phyloP scores from a whole-genome alignment of 495 filamentous ascomycete species.

The Penicillium chermesinum region DNA sequence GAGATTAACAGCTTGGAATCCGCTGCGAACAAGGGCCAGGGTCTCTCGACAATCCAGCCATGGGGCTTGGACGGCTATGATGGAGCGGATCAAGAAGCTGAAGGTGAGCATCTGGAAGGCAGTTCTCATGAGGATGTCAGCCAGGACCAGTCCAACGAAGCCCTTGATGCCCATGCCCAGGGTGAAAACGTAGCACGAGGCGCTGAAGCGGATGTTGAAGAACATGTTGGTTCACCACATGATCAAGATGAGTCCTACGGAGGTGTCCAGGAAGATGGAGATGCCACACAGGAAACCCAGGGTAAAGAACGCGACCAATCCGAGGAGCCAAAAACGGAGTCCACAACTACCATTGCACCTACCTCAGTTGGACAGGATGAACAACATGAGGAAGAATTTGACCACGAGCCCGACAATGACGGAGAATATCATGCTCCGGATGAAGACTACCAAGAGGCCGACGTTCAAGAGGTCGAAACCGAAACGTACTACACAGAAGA shows the following conservation, averaged over 20 bases:
- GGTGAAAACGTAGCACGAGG: no score
- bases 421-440: slow-evolving; percentile 9
- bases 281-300: background rate
- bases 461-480: slow-evolving; percentile 6
- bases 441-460: slow-evolving; percentile 7
- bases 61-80: slow-evolving; percentile 39
- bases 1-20: slow-evolving; percentile 47
- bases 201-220: no score
- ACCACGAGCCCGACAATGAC: slow-evolving; percentile 1
- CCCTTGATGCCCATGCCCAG: no score
- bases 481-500: background rate
- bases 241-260: no score
- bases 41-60: slow-evolving; percentile 47
- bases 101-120: background rate
- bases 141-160: slow-evolving; percentile 1
- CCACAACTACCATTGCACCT: slow-evolving; percentile 26
- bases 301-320: slow-evolving; percentile 21
- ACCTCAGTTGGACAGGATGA: slow-evolving; percentile 13
- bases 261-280: no score
- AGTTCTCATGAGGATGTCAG: background rate
- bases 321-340: slow-evolving; percentile 30
- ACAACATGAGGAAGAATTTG: slow-evolving; percentile 10
- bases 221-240: background rate
- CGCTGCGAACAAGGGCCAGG: slow-evolving; percentile 54
- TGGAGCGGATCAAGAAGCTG: slow-evolving; percentile 17